Percentiles rank a stretch among this genome's conserved stretches.
Evolutionary conservation across 208 protist species (phyloP).

Genomic region (Leptomonas pyrrhocoris): DNA sequence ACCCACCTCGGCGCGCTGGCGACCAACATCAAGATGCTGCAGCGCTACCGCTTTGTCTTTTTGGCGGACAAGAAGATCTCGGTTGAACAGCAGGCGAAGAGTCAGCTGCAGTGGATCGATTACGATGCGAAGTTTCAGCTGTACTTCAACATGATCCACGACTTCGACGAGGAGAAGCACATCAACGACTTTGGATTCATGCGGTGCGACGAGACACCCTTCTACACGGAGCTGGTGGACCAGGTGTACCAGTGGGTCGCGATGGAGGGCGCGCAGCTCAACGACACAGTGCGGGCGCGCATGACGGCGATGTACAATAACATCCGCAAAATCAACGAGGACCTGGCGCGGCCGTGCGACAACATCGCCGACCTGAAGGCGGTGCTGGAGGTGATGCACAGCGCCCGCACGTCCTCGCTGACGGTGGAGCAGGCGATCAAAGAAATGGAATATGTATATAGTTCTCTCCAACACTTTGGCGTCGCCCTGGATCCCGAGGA

Average conservation of each 20-base stretch:
- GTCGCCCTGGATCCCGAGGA: conserved; percentile 86
- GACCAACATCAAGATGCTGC: conserved; percentile 93
- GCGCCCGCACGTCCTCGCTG: conserved; percentile 82
- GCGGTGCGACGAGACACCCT: conserved; percentile 89
- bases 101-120: conserved; percentile 93
- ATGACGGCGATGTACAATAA: conserved; percentile 77
- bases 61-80: conserved; percentile 93
- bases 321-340: conserved; percentile 87
- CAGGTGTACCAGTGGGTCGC: conserved; percentile 94
- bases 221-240: conserved; percentile 90
- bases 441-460: conserved; percentile 96
- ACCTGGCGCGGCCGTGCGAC: conserved; percentile 87
- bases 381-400: conserved; percentile 95
- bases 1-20: conserved; percentile 90
- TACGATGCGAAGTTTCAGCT: conserved; percentile 96
- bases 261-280: conserved; percentile 94
- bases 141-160: conserved; percentile 94
- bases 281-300: conserved; percentile 81
- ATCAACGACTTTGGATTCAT: conserved; percentile 96
- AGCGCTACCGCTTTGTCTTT: conserved; percentile 94
- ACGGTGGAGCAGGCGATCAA: conserved; percentile 94
- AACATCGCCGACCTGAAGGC: conserved; percentile 97
- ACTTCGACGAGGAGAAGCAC: conserved; percentile 87
- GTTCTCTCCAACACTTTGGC: conserved; percentile 93
- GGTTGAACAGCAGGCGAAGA: conserved; percentile 94